Evolutionary conservation across 345 rosid species (phyloP), one percentile per base, ranked within the genome.

Genomic region (Citrus australasica): DNA sequence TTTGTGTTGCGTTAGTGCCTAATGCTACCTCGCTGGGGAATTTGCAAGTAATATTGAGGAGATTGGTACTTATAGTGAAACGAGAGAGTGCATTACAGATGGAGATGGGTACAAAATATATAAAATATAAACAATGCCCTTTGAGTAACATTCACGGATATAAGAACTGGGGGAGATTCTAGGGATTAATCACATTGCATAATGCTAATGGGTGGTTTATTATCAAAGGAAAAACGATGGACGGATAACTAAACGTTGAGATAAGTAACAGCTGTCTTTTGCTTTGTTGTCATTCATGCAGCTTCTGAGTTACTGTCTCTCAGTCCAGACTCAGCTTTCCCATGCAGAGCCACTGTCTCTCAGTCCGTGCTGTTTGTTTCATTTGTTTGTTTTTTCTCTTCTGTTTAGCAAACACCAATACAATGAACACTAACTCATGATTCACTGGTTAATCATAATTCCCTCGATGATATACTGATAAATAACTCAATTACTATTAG

Each of bases 221-320:
- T 11, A 42, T 42, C 51, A 42, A 42, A 42, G 16, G 14, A 42
- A 42, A 42, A 42, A 11, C 51, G 51, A 42, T 42, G 51, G n/a
- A 56, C 60, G 37, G 60, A 69, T 25, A 27, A 35, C 21, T 5
- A 11, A 56, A 22, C 55, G 35, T 69, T 32, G 67, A 37, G n/a
- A 59, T 11, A 3, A 60, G 32, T 21, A 25, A 38, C 5, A 17
- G 68, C 24, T 61, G 35, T 14, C 46, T 74, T 27, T 61, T 74
- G 59, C 59, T 40, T 38, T 0, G 42, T 62, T 73, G 76, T 73
- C 75, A 38, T 59, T 59, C 67, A 59, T 24, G 67, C 76, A 73
- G 53, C 51, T 37, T 25, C 55, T 40, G 56, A 40, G 72, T 24
- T 68, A 38, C 71, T n/a, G 55, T 38, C 32, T 38, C n/a, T 59